Evolutionary conservation across 176 grass and related monocot species (phyloP), one percentile per base, ranked within the genome.

Genomic region (Cenchrus fungigraminus): DNA sequence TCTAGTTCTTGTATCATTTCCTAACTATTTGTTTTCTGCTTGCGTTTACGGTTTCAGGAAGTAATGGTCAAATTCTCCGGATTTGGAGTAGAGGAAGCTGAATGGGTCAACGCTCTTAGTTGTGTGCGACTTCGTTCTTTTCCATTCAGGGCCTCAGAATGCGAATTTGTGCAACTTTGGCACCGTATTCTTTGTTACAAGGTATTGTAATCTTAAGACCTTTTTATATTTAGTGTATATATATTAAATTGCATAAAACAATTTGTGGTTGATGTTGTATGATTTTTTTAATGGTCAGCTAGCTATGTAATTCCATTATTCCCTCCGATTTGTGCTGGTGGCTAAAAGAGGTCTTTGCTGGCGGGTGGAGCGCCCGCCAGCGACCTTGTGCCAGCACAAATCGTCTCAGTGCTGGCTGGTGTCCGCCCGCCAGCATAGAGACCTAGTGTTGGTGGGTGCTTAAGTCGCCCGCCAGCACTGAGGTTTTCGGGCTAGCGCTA

Each of bases 181-280:
- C 57, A 64, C 25, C n/a, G 4, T 47, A 42, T 78, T 46, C 58
- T 78, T 29, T 78, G 76, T 78, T 63, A 31, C 17, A 45, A 78
- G 76, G 76, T 78, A 44, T 29, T 14, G 46, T 4, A 29, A 51
- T 51, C 19, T 12, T 49, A 11, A 73, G 51, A 12, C 12, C 25
- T 12, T 15, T 50, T 6, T 25, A 32, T 32, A 2, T 16, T 12
- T 73, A 4, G 46, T 40, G 4, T 51, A 4, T 40, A 40, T 40
- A 50, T 73, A 12, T 51, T 73, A 51, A 61, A 11, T 67, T 17
- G 11, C n/a, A 29, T 51, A 25, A 40, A 3, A 40, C 25, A 29
- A 51, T 42, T 22, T 70, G 68, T 11, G 8, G 20, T 46, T 71
- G 19, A 3, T 9, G 9, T 61, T 3, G 37, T 40, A 40, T 40